A percentile compares a stretch with the other conserved stretches of the same genome.
Evolutionary conservation across 169 alveolate genomes (phyloP).

Genomic region (Theileria annulata): DNA sequence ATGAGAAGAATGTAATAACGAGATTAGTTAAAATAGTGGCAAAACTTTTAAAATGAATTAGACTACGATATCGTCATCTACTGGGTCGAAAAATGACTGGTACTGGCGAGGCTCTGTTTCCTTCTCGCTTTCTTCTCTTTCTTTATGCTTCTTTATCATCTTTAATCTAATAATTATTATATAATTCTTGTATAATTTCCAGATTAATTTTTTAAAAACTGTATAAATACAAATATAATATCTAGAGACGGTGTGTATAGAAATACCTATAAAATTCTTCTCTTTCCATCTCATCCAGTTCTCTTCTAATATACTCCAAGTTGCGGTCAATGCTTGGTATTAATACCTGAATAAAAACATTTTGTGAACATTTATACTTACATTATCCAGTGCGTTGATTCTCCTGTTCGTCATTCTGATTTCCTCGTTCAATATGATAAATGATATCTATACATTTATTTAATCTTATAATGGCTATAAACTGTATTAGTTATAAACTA

Average conservation of each 20-base stretch:
- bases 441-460: conserved; percentile 78
- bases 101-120: background rate
- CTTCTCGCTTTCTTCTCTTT: background rate
- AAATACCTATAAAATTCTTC: conserved; percentile 92
- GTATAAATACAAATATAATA: background rate
- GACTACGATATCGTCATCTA: conserved; percentile 12
- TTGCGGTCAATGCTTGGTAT: conserved; percentile 89
- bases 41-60: background rate
- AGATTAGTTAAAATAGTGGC: background rate
- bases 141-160: conserved; percentile 10
- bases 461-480: background rate
- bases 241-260: background rate
- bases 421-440: conserved; percentile 92
- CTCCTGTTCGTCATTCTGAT: conserved; percentile 94
- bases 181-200: background rate
- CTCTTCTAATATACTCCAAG: conserved; percentile 89
- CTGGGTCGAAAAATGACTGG: conserved; percentile 11
- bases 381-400: conserved; percentile 94
- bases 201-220: background rate
- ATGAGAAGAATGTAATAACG: too few relatives aligned
- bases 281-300: conserved; percentile 93
- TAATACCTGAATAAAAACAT: conserved; percentile 76
- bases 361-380: background rate
- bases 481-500: background rate
- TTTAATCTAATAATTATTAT: conserved; percentile 4